Evolutionary conservation across 805 yeast genomes (phyloP), one percentile per base, ranked within the genome.

Genomic region (Saccharomycopsis fodiens): DNA sequence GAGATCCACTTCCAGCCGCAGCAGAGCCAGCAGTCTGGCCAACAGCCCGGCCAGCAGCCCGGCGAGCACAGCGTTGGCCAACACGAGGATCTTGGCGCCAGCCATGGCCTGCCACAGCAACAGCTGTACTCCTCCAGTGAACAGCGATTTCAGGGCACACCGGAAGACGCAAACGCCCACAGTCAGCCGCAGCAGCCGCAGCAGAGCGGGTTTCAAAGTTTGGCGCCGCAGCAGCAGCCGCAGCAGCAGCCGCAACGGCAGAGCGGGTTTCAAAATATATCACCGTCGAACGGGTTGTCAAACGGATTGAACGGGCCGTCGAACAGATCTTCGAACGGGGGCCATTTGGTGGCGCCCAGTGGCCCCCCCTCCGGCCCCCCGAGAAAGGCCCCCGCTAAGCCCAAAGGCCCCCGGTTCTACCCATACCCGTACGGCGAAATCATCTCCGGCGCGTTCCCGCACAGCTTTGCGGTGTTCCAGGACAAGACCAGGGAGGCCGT

Each of bases 361-460:
- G 17, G 7, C 8, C 7, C 17, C 12, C 7, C 7, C 17, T 35
- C 7, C 17, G 7, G 37, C 17, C 23, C 15, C 7, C 23, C 19
- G 16, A 7, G 22, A 7, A 7, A 7, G 21, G 41, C 32, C 20
- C 16, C 32, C 12, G 32, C 41, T 38, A 22, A 39, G 17, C 42
- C 32, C 12, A 19, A 39, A 20, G 17, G 29, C 5, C 19, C 31
- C 25, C 32, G n/a, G 4, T 40, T 39, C 29, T 47, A 47, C 27
- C 16, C 32, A 6, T 47, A 42, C 39, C 51, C 51, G 19, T 47
- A 47, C 27, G 44, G 41, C 7, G 30, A 47, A 3, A 35, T 41
- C 19, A 32, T 47, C 13, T 20, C 44, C 4, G 30, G 35, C 23
- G 39, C 45, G 13, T 42, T 47, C 32, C 51, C 51, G 15, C 39